Base-by-base conservation (phyloP, 2,329 filamentous ascomycete genomes). In the Hypoxylon sp. region DNA sequence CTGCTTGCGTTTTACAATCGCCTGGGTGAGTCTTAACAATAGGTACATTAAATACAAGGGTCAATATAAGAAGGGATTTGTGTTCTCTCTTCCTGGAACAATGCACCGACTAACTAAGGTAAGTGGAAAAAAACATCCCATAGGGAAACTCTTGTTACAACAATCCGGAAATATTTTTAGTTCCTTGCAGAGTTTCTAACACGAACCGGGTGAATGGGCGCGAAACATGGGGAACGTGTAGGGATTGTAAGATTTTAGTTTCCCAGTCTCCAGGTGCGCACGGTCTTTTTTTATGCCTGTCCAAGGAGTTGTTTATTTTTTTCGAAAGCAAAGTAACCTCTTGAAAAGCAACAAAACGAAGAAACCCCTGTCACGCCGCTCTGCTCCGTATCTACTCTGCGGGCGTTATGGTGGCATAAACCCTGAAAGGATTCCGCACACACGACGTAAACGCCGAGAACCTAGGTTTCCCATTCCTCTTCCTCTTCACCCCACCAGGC, bases 341-440 rank as follows among this genome's bases (percentile, higher is more conserved):
- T 26, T 26, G 39, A 7, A 43, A n/a, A 43, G 37, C n/a, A 6
- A 34, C 30, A 13, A 13, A 34, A 13, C 15, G 32, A 34, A 4
- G 32, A 37, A 22, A 41, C 22, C 22, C 22, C n/a, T 26, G 43
- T 47, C 43, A 47, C 43, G 11, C 34, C 4, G 4, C 24, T 26
- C 24, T 26, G 24, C 24, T 26, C 24, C n/a, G n/a, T n/a, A n/a
- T 26, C 24, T 26, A 17, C 17, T 6, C 20, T 20, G 20, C 43
- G 19, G 20, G 39, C 17, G 32, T 22, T 6, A 7, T 22, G 13
- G 43, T 46, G 13, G 5, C 11, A 11, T 26, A 39, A 37, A 41
- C 20, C 49, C 49, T 34, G 49, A 52, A 52, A 52, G 49, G 49
- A 52, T 59, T 47, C 46, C 26, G 37, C 19, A 37, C 17, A 24